A percentile compares a stretch with the other conserved stretches of the same genome.
Conservation (phyloP, 1,139 yeast species). For the Arxiozyma bovina region DNA sequence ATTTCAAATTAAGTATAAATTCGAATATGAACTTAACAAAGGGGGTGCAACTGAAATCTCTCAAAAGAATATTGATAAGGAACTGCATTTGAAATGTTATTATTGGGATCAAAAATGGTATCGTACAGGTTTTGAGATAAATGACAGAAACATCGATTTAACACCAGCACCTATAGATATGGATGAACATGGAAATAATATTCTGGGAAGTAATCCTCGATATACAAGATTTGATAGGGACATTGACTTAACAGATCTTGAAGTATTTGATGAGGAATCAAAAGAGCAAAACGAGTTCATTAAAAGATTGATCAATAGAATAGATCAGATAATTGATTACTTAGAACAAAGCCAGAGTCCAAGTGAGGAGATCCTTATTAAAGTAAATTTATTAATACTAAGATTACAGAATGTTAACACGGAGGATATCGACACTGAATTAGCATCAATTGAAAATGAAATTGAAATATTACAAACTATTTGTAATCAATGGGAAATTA, state of each 20-base stretch:
- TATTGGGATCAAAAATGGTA: not conserved
- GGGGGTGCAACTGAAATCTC: not conserved
- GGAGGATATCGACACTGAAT: constrained; percentile 20
- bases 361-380: constrained; percentile 16
- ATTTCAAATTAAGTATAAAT: not conserved
- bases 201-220: not conserved
- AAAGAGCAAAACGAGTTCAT: constrained; percentile 10
- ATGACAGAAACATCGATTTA: not conserved
- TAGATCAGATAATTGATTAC: constrained; percentile 17
- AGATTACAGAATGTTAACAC: constrained; percentile 17
- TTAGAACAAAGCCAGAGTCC: constrained; percentile 9
- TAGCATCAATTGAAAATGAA: constrained; percentile 23
- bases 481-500: constrained; percentile 27
- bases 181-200: not conserved
- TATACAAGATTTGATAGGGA: not conserved
- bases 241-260: not conserved
- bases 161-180: not conserved
- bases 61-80: not conserved
- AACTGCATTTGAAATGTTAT: not conserved
- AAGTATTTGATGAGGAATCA: constrained; percentile 1
- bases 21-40: not conserved
- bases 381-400: constrained; percentile 18
- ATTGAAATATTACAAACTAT: constrained; percentile 16
- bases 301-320: constrained; percentile 11
- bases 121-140: not conserved